Conservation (phyloP, 441 rosid species). For the Populus trichocarpa region DNA sequence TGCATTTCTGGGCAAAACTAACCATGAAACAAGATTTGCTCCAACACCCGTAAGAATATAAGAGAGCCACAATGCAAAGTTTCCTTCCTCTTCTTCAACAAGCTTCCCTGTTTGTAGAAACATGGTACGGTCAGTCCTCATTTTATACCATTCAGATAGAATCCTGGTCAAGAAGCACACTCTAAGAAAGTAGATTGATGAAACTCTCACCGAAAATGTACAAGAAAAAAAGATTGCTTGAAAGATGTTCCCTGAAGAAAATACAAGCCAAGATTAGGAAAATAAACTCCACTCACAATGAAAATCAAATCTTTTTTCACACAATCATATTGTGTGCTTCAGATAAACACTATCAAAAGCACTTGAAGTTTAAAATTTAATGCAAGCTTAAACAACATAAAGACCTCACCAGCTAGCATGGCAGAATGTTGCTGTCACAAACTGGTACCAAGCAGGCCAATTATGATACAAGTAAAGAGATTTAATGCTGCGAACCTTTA, state of each 20-base stretch:
- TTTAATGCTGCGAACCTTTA: conserved; percentile 56
- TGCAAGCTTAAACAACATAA: conserved; percentile 1
- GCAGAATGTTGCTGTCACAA: conserved; percentile 54
- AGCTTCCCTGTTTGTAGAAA: conserved; percentile 62
- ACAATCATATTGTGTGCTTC: too few species aligned
- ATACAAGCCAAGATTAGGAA: conserved; percentile 7
- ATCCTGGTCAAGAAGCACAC: conserved; percentile 7
- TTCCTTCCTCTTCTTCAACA: conserved; percentile 94
- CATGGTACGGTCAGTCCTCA: background rate
- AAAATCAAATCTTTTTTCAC: too few species aligned
- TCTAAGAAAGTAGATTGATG: conserved; percentile 9
- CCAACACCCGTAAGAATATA: too few species aligned
- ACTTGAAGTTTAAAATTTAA: background rate
- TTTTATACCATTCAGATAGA: background rate
- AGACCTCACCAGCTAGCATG: conserved; percentile 56
- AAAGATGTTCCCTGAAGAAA: conserved; percentile 77
- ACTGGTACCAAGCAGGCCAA: conserved; percentile 84
- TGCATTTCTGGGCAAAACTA: conserved; percentile 80
- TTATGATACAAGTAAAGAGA: conserved; percentile 74
- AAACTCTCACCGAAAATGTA: conserved; percentile 81
- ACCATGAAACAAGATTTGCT: conserved; percentile 49
- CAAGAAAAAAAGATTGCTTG: conserved; percentile 93
- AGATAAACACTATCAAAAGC: too few species aligned
- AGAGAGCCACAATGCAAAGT: conserved; percentile 15
- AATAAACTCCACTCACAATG: background rate